Percentiles rank a stretch among this genome's conserved stretches.
These are phyloP conservation scores for Trifolium fragiferum DNA, from an alignment of 306 rosid species.

Conservation along the genomic window DNA sequence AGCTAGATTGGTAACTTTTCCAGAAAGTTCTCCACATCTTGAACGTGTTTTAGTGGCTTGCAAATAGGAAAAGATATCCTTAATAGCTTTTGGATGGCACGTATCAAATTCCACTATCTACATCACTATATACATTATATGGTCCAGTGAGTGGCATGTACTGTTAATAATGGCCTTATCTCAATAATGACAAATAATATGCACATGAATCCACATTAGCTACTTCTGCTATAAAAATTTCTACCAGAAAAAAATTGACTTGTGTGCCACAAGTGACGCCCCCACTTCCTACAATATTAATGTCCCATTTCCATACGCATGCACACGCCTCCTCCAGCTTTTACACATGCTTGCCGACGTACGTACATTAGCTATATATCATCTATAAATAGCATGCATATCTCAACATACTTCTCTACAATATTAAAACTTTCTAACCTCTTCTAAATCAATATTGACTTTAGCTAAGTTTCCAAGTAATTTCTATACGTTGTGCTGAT, in stretches of 20 bases:
- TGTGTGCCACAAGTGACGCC: neutral
- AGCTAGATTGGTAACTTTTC: constrained; percentile 14
- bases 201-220: constrained; percentile 29
- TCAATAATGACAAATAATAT: constrained; percentile 6
- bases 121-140: constrained; percentile 10
- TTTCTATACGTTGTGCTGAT: neutral
- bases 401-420: neutral
- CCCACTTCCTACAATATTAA: constrained; percentile 42
- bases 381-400: constrained; percentile 47
- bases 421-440: neutral
- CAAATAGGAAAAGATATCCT: constrained; percentile 26
- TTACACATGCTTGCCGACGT: constrained; percentile 38
- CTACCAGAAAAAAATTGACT: constrained; percentile 23
- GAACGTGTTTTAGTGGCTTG: constrained; percentile 28
- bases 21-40: constrained; percentile 28
- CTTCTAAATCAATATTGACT: neutral
- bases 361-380: neutral
- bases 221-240: constrained; percentile 8
- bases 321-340: constrained; percentile 33
- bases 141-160: constrained; percentile 19
- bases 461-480: neutral
- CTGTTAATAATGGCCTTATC: constrained; percentile 41
- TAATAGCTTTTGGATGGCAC: constrained; percentile 7
- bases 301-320: constrained; percentile 4
- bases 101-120: constrained; percentile 1